Evolutionary conservation across 1,284 basidiomycete species (phyloP), one percentile per base, ranked within the genome.

Genomic region (Clitocybe nebularis): DNA sequence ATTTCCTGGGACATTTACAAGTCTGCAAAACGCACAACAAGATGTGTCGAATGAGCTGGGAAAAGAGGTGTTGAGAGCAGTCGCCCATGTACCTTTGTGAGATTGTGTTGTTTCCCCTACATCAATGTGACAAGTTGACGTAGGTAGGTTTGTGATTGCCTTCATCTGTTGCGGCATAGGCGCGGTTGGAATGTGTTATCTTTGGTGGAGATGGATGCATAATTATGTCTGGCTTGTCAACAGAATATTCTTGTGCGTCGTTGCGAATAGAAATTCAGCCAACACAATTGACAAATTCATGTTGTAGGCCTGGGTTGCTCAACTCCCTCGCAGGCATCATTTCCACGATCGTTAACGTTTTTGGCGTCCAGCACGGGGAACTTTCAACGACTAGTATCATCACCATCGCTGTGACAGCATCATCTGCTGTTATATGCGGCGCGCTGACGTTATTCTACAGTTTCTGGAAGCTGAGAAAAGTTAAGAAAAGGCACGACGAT

Each of bases 191-290:
- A 77, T 80, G 78, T 44, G 63, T 20, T 77, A 69, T 61, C 52
- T 79, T 11, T 77, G 75, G 73, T 78, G 72, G 66, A 65, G 72
- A 46, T 84, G 80, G 73, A 69, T 67, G 47, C 68, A 67, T 47
- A 83, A 84, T 52, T 83, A 76, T 52, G 61, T 84, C 46, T 81
- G 79, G 74, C 54, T 77, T 5, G 63, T 76, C 16, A 78, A 79
- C 55, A 72, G 66, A 33, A 66, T 78, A 33, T 77, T 78, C 53
- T 43, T 77, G 77, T 79, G 47, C 44, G 75, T 66, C 9, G 2
- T 51, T 17, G 19, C 14, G 19, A 32, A 9, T 32, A 8, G 29
- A 16, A 9, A 38, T 16, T 22, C 10, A 7, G 19, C 19, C 11
- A 4, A 1, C 13, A 2, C 6, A 30, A 11, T 23, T 40, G 9